Evolutionary conservation across 495 filamentous ascomycete species (phyloP).

Genomic region (Tuber borchii): DNA sequence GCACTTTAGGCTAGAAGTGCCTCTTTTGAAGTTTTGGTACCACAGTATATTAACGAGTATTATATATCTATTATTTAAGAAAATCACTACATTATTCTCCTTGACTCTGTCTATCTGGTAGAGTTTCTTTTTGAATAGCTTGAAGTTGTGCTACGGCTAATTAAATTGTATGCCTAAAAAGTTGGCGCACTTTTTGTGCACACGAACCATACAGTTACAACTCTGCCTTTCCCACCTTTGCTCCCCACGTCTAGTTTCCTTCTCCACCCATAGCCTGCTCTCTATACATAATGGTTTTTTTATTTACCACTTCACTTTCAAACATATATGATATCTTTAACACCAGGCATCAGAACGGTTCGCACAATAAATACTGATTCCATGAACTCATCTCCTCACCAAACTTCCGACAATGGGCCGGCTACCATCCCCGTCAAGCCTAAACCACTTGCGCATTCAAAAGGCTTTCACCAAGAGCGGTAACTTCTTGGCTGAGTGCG

Average conservation of each 20-base stretch:
- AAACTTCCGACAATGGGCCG: too few species aligned
- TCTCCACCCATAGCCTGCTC: not conserved
- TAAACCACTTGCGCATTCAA: not conserved
- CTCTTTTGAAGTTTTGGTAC: too few species aligned
- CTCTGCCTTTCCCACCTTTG: not conserved
- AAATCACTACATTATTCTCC: too few species aligned
- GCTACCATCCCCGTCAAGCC: too few species aligned
- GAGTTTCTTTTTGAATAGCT: too few species aligned
- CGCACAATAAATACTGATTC: not conserved
- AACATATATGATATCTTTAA: not conserved
- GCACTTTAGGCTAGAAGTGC: too few species aligned
- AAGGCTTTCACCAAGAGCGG: not conserved
- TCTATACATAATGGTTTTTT: not conserved
- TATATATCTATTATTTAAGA: too few species aligned
- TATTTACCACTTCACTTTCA: not conserved
- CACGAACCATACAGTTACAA: not conserved
- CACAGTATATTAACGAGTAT: too few species aligned
- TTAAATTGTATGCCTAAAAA: too few species aligned
- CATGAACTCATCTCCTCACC: not conserved
- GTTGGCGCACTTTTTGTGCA: too few species aligned
- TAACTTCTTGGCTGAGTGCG: not conserved
- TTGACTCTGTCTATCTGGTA: too few species aligned
- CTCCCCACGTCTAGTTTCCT: not conserved
- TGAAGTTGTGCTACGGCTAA: too few species aligned
- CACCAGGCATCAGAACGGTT: not conserved